Percentiles rank a stretch among this genome's conserved stretches.
Conservation (phyloP, 768 basidiomycete species). For the Termitomyces sp. region DNA sequence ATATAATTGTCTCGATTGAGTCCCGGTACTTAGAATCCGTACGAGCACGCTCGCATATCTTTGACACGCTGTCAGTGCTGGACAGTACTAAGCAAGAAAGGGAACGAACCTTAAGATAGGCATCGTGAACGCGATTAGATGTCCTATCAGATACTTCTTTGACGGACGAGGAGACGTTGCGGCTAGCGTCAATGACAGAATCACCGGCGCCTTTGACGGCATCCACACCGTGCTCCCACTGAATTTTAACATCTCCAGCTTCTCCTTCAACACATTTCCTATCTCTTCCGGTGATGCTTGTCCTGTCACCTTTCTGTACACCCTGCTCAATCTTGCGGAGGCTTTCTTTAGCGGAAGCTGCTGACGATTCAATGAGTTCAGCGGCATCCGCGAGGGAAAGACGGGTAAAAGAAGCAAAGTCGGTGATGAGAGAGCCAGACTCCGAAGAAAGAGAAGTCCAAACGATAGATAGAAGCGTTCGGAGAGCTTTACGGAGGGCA, state of each 20-base stretch:
- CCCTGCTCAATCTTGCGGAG: slow-evolving; percentile 52
- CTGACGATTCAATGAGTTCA: slow-evolving; percentile 49
- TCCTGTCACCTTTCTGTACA: slow-evolving; percentile 53
- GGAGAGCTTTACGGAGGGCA: slow-evolving; percentile 44
- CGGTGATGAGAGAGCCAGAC: slow-evolving; percentile 46
- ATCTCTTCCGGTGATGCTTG: slow-evolving; percentile 47
- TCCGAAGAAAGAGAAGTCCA: slow-evolving; percentile 51
- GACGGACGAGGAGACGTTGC: slow-evolving; percentile 32
- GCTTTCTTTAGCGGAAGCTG: slow-evolving; percentile 42
- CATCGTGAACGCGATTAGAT: slow-evolving; percentile 36
- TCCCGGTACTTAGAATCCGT: slow-evolving; percentile 53
- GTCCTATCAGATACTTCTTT: slow-evolving; percentile 42
- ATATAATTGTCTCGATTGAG: slow-evolving; percentile 53
- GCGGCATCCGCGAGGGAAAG: slow-evolving; percentile 64
- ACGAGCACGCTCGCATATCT: slow-evolving; percentile 65
- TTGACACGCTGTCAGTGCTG: too few species aligned
- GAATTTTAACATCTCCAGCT: slow-evolving; percentile 39
- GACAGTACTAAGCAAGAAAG: not conserved
- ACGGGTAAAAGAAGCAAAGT: slow-evolving; percentile 61
- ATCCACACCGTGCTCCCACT: slow-evolving; percentile 68
- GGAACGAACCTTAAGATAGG: slow-evolving; percentile 44
- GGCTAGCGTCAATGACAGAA: slow-evolving; percentile 47
- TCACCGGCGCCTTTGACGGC: slow-evolving; percentile 53
- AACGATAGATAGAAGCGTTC: slow-evolving; percentile 43
- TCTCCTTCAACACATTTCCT: slow-evolving; percentile 43